Conservation (phyloP, 2,329 filamentous ascomycete genomes). For the Leptographium lundbergii region DNA sequence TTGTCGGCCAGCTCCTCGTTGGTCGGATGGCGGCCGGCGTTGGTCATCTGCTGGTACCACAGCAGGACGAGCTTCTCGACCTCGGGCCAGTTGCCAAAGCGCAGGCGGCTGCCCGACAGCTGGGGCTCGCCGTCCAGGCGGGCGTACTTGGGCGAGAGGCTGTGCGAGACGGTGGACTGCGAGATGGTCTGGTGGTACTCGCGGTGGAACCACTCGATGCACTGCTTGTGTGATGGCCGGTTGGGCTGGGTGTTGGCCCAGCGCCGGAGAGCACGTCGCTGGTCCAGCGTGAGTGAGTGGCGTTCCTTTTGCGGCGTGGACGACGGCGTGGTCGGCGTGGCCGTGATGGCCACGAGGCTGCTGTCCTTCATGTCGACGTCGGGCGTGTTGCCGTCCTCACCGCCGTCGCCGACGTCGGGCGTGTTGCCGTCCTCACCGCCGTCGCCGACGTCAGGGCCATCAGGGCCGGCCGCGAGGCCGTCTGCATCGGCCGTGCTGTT, state of each 20-base stretch:
- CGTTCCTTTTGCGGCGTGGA: slow-evolving; percentile 31
- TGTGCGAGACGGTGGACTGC: slow-evolving; percentile 51
- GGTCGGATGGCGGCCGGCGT: slow-evolving; percentile 42
- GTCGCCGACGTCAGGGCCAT: neutral
- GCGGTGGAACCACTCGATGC: slow-evolving; percentile 49
- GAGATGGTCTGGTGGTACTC: slow-evolving; percentile 49
- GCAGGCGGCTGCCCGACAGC: slow-evolving; percentile 47
- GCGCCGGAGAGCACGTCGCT: slow-evolving; percentile 45
- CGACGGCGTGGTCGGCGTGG: neutral
- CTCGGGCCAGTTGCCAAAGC: slow-evolving; percentile 52
- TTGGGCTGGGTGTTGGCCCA: slow-evolving; percentile 46
- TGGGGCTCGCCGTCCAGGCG: slow-evolving; percentile 48
- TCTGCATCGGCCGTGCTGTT: neutral
- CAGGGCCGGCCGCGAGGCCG: neutral
- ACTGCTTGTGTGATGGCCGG: slow-evolving; percentile 46
- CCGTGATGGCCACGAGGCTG: neutral
- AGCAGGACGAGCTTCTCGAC: slow-evolving; percentile 45
- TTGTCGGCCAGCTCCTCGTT: slow-evolving; percentile 52
- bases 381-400: neutral
- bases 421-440: neutral
- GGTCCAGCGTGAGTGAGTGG: slow-evolving; percentile 48
- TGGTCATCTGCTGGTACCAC: slow-evolving; percentile 40
- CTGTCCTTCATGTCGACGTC: neutral
- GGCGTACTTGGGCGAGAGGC: slow-evolving; percentile 48
- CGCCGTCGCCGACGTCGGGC: neutral